Base-by-base conservation (phyloP, 495 filamentous ascomycete genomes). In the Aspergillus sparsus region DNA sequence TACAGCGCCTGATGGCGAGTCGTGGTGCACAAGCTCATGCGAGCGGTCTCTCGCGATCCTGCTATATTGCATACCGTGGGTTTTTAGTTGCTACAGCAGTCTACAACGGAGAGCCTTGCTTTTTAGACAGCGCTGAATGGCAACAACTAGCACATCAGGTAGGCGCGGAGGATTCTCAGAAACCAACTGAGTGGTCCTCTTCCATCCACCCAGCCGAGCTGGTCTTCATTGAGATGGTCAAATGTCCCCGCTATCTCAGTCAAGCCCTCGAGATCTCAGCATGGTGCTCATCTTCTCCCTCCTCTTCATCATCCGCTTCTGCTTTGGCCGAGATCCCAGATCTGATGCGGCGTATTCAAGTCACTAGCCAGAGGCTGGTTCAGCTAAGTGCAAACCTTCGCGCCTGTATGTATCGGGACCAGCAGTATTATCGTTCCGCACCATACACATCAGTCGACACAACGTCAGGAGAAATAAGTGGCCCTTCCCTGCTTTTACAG, bases 71-170 rank as follows among this genome's bases (percentile, higher is more conserved):
- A 0, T 74, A 74, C 53, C 64, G 73, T 7, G 73, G 73, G 0
- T 74, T 76, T 21, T 58, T 73, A 36, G 63, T 76, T 15, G 67
- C 70, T 1, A 65, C 67, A 0, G 70, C 73, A 0, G 47, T 75
- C 2, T 67, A 68, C 35, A 60, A 70, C 35, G 70, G 66, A 2
- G 63, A 66, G 9, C 62, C 65, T 2, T 75, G 73, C 37, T 75
- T 75, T 15, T 62, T 75, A 4, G 73, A 73, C 34, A 44, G 62
- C 16, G 60, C 63, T 8, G 71, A 71, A 12, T 75, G 73, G 73
- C 66, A 68, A 49, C 46, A 51, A 3, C 64, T 68, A 21, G 53
- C 71, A 5, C 8, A 31, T 34, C 50, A 62, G 18, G 37, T 68
- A 8, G 66, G 65, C 58, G 37, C 60, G 5, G 73, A 74, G 16